Base-by-base conservation (phyloP, 768 basidiomycete species). In the Chalciporus piperatus region DNA sequence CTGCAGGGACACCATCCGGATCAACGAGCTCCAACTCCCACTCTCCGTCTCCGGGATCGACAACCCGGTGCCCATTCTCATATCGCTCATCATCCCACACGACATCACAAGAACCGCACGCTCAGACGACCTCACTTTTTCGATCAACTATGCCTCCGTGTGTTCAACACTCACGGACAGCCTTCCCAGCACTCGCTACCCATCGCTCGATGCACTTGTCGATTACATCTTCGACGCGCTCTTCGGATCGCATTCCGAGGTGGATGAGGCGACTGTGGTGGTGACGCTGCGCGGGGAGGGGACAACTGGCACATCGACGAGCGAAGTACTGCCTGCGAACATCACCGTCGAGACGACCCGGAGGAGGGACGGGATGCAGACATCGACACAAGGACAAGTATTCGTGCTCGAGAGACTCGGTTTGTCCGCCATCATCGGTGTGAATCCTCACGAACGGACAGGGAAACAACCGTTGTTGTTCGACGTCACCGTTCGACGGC, bases 361-460 rank as follows among this genome's bases (percentile, higher is more conserved):
- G 35, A 62, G 52, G 11, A 54, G 63, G 47, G 51, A 54, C 16
- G 13, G 11, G 10, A 11, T 14, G 11, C 62, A 48, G 35, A 44
- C 9, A 27, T 45, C 20, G 22, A 59, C 48, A 19, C 65, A 20
- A 44, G 69, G 30, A 41, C 54, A 10, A 64, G 65, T 51, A 48
- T 66, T 50, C 44, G 23, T 11, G 19, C 51, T 77, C 32, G 55
- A 68, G 13, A 73, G 74, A 41, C 66, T 93, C 9, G 60, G 70
- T 4, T 78, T 82, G 33, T 69, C 72, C 7, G 72, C 77, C 13
- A 76, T 91, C 45, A 72, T 93, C 20, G 90, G 92, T 3, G 70
- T 92, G 35, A 80, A 88, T 56, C 72, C 77, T 6, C 77, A 75
- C 51, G 92, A 93, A 65, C 75, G 89, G 28, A 57, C 70, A 27